Conservation (phyloP, 2,329 filamentous ascomycete species). For the Teratosphaeria zuluensis region DNA sequence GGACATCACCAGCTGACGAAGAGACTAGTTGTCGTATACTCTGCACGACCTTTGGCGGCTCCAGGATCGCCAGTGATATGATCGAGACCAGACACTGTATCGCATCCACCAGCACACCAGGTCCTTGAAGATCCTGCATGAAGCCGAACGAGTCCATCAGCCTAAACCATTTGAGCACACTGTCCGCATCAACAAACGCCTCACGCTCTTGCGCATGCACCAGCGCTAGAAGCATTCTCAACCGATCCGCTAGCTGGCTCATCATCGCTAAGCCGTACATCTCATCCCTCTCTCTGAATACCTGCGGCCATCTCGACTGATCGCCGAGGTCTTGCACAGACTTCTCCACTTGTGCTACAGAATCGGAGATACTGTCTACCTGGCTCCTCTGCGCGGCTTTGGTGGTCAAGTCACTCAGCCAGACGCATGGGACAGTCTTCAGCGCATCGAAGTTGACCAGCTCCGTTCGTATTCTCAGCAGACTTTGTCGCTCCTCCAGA, state of each 20-base stretch:
- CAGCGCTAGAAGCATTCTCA: conserved; percentile 46
- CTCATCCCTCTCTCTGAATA: conserved; percentile 25
- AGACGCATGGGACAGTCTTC: conserved; percentile 3
- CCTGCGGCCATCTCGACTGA: conserved; percentile 3
- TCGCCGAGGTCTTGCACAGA: conserved; percentile 1
- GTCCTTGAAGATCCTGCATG: conserved; percentile 50
- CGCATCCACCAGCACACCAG: conserved; percentile 34
- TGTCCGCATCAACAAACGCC: conserved; percentile 24
- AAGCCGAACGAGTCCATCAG: conserved; percentile 61
- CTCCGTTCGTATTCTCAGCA: conserved; percentile 14
- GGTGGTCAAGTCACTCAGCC: conserved; percentile 15
- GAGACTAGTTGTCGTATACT: conserved; percentile 14
- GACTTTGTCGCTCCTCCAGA: conserved; percentile 17
- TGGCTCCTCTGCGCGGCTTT: conserved; percentile 3
- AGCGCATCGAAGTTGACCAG: conserved; percentile 13
- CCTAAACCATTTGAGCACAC: conserved; percentile 64
- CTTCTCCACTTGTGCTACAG: not conserved
- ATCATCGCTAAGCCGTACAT: conserved; percentile 36
- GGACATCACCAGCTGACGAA: conserved; percentile 29
- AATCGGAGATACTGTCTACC: not conserved
- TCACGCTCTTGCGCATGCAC: conserved; percentile 21
- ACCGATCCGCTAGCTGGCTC: conserved; percentile 46
- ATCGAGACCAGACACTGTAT: conserved; percentile 61
- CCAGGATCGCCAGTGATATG: conserved; percentile 63
- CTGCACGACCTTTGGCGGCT: conserved; percentile 49